Evolutionary conservation across 805 yeast genomes (phyloP).

Genomic region (Barnettozyma sucrosica): DNA sequence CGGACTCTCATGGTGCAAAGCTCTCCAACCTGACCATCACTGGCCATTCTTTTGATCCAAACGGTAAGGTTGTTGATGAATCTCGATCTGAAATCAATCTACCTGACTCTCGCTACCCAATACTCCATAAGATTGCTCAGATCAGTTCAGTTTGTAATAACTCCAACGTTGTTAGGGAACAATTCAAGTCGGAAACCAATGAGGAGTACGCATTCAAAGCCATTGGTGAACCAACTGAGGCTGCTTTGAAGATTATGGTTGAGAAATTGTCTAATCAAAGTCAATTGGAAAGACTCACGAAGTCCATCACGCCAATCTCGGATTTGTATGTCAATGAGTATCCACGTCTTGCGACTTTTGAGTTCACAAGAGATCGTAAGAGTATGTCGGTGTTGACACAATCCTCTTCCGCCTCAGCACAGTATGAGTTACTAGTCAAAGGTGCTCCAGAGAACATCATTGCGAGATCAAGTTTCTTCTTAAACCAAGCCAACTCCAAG

Average conservation of each 20-base stretch:
- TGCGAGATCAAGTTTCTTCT: conserved; percentile 35
- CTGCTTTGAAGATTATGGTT: conserved; percentile 42
- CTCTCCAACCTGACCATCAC: conserved; percentile 32
- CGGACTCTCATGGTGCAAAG: conserved; percentile 15
- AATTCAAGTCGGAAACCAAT: conserved; percentile 11
- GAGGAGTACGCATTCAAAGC: conserved; percentile 26
- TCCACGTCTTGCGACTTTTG: conserved; percentile 35
- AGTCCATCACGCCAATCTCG: conserved; percentile 25
- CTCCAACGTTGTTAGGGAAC: conserved; percentile 20
- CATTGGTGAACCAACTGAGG: conserved; percentile 54
- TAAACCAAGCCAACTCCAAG: conserved; percentile 24
- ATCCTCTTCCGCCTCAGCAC: conserved; percentile 14
- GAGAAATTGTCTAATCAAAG: conserved; percentile 24
- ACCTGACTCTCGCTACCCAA: conserved; percentile 30
- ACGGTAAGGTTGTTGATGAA: conserved; percentile 24
- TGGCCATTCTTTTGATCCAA: conserved; percentile 32
- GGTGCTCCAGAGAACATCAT: conserved; percentile 53
- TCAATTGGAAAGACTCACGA: conserved; percentile 29
- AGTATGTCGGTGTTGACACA: conserved; percentile 46
- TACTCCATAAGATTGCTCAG: conserved; percentile 28
- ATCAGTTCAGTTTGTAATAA: conserved; percentile 35
- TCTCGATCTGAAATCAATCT: conserved; percentile 24
- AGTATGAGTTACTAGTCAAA: conserved; percentile 35
- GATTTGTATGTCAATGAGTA: conserved; percentile 22
- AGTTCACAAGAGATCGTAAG: conserved; percentile 43